Conservation (phyloP, 805 yeast species). For the Blastobotrys attinorum region DNA sequence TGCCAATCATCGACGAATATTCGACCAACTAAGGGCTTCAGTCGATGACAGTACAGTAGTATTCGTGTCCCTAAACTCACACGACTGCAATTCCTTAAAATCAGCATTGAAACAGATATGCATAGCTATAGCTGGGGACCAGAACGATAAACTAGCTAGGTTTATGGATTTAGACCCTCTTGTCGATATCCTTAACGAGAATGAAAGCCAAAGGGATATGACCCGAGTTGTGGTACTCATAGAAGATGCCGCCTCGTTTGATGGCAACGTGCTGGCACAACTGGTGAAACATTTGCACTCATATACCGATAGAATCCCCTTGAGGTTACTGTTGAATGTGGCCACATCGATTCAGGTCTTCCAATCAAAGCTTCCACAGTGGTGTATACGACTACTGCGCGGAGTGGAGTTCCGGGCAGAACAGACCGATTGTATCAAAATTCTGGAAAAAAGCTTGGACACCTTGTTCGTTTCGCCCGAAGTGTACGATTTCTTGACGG, state of each 20-base stretch:
- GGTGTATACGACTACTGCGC: constrained; percentile 20
- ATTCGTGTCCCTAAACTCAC: constrained; percentile 27
- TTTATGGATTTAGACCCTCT: too few species aligned
- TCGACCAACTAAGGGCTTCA: constrained; percentile 18
- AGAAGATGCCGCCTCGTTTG: constrained; percentile 35
- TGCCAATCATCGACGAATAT: constrained; percentile 27
- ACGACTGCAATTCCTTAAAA: constrained; percentile 30
- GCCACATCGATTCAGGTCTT: constrained; percentile 30
- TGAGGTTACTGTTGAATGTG: constrained; percentile 29
- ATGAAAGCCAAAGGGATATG: constrained; percentile 12
- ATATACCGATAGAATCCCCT: constrained; percentile 26
- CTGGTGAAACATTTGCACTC: constrained; percentile 27
- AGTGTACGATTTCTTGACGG: constrained; percentile 14
- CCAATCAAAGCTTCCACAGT: constrained; percentile 27
- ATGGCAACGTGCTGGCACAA: constrained; percentile 21
- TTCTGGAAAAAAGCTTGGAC: constrained; percentile 16
- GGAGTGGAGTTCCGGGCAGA: constrained; percentile 23
- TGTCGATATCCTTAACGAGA: constrained; percentile 25
- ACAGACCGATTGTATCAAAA: constrained; percentile 10
- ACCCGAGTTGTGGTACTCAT: constrained; percentile 24
- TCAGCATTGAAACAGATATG: constrained; percentile 25
- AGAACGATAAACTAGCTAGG: too few species aligned
- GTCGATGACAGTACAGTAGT: neutral
- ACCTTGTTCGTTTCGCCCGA: constrained; percentile 19
- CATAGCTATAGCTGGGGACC: too few species aligned